These are phyloP conservation scores for Phytophthora idaei DNA, from an alignment of 352 stramenopile species.

Conservation along the genomic window DNA sequence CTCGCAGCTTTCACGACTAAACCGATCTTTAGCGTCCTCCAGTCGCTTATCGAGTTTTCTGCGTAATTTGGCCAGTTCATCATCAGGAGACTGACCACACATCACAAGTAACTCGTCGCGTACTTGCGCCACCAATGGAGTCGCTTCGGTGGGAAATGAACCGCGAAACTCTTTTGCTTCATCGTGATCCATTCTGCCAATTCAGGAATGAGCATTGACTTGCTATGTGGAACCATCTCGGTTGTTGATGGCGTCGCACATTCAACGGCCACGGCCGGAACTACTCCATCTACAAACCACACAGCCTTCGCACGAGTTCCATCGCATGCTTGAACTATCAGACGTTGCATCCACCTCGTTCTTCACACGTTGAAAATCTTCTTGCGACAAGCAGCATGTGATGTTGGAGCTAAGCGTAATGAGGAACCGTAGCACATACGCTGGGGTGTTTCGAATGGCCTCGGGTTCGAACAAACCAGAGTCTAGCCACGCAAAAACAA, in stretches of 20 bases:
- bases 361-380: constrained; percentile 23
- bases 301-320: constrained; percentile 23
- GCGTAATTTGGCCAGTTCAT: constrained; percentile 8
- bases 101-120: constrained; percentile 11
- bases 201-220: not conserved
- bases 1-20: not conserved
- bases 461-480: constrained; percentile 39
- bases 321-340: constrained; percentile 7
- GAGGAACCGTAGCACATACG: constrained; percentile 65
- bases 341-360: constrained; percentile 14
- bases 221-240: not conserved
- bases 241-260: constrained; percentile 14
- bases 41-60: not conserved
- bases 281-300: constrained; percentile 18
- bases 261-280: constrained; percentile 24
- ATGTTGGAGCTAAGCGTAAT: constrained; percentile 28
- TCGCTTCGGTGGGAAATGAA: not conserved
- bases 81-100: constrained; percentile 13
- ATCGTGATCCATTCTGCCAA: constrained; percentile 27
- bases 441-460: constrained; percentile 51
- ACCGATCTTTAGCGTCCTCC: not conserved
- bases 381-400: constrained; percentile 29
- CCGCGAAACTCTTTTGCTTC: constrained; percentile 3
- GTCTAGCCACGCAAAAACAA: constrained; percentile 64
- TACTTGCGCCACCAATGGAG: not conserved